Evolutionary conservation across 2,329 filamentous ascomycete genomes (phyloP), one percentile per base, ranked within the genome.

Genomic region (Claviceps maximensis): DNA sequence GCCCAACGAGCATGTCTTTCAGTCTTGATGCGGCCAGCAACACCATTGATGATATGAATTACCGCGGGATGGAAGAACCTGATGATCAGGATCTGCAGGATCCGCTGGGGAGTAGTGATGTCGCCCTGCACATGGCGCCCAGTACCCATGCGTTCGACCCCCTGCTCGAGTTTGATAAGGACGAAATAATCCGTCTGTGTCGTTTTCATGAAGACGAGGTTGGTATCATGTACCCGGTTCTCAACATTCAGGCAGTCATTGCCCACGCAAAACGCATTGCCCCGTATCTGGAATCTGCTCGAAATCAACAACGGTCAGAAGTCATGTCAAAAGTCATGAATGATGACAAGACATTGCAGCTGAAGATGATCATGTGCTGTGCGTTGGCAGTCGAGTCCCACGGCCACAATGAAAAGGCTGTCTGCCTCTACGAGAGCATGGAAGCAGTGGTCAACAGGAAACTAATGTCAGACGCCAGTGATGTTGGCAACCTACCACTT

Each of bases 41-140:
- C 51, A 95, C 89, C 49, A 75, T 95, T 40, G 85, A 89, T 62
- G 90, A 84, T 55, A 95, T 95, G 87, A 89, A 89, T 4, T 93
- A 94, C 62, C 83, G 81, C 29, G 79, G 75, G 1, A 71, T 80
- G 2, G 78, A 77, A 1, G 83, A 84, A 49, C 71, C 66, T 2
- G 72, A 78, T n/a, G 82, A 86, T n/a, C 81, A 83, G 38, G 75
- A 75, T 23, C 61, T 57, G 6, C 50, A 51, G 7, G 53, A 50
- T 23, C 61, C 57, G 6, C 50, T 49, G 10, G 53, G 49, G 23
- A 58, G 52, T n/a, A 58, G 52, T n/a, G 60, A 63, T 2, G 25
- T 60, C 13, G 52, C 55, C 8, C 47, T 56, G 41, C 56, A 53
- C 10, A 33, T 58, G n/a, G 31, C 63, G 71, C 9, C 46, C 2